A percentile compares a stretch with the other conserved stretches of the same genome.
phyloP scores from a whole-genome alignment of 352 stramenopile species.

The Pythium guiyangense region DNA sequence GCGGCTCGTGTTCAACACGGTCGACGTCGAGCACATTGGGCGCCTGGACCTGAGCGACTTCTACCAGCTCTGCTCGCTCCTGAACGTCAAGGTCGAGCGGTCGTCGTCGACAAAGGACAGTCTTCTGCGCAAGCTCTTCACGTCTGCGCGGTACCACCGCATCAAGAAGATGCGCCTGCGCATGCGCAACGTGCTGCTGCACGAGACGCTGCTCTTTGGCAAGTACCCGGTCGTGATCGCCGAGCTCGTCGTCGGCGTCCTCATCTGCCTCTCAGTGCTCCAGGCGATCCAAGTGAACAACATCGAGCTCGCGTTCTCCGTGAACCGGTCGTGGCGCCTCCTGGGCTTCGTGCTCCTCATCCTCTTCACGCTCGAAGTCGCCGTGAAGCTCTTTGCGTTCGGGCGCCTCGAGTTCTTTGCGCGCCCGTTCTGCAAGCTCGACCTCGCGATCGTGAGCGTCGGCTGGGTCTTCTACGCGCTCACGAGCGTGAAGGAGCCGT shows the following conservation, averaged over 20 bases:
- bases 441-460: slow-evolving; percentile 63
- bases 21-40: slow-evolving; percentile 61
- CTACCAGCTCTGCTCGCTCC: slow-evolving; percentile 71
- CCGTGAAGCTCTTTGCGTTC: slow-evolving; percentile 81
- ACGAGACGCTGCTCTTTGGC: slow-evolving; percentile 56
- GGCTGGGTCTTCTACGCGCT: slow-evolving; percentile 80
- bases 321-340: slow-evolving; percentile 68
- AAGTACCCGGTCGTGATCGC: slow-evolving; percentile 68
- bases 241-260: slow-evolving; percentile 62
- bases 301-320: slow-evolving; percentile 67
- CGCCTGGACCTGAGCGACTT: slow-evolving; percentile 66
- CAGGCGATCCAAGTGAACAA: slow-evolving; percentile 85
- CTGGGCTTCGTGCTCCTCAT: slow-evolving; percentile 64
- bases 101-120: slow-evolving; percentile 32
- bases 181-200: slow-evolving; percentile 48
- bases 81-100: slow-evolving; percentile 66
- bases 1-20: slow-evolving; percentile 75
- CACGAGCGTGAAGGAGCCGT: slow-evolving; percentile 51
- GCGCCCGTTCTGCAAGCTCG: slow-evolving; percentile 73
- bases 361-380: slow-evolving; percentile 71
- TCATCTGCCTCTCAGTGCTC: slow-evolving; percentile 76
- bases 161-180: slow-evolving; percentile 45
- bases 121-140: slow-evolving; percentile 41
- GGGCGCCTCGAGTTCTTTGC: slow-evolving; percentile 69
- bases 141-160: slow-evolving; percentile 35